Evolutionary conservation across 2,329 filamentous ascomycete genomes (phyloP), one percentile per base, ranked within the genome.

Genomic region (Hysterium pulicare): DNA sequence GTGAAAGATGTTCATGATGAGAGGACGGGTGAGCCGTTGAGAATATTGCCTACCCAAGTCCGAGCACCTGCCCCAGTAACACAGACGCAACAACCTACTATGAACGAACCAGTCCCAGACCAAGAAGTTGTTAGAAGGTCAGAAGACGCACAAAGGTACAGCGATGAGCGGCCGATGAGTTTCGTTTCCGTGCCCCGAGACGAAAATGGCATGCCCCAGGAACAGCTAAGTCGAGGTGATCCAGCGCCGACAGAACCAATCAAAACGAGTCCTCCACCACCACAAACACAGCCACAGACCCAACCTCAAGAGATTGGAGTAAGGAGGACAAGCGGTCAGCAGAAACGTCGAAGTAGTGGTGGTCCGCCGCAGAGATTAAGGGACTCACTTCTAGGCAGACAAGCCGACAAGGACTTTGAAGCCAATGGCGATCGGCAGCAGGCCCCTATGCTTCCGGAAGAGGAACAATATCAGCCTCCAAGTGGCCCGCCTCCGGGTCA

Each of bases 141-240:
- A 19, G 19, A 39, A 10, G 15, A 13, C 2, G 13, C 24, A 8
- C 5, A 30, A 5, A 54, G 58, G 36, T 60, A 57, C 36, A 64
- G 61, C 41, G 50, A 50, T 10, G 63, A 63, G 21, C 52, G 64
- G 16, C 64, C 62, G 5, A 66, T 67, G 64, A 67, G 64, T 46
- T 67, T 67, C 38, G 44, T 65, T 20, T 64, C 57, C 31, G 58
- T 59, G 10, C 54, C 58, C 38, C 54, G 57, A 17, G 64, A 67
- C 46, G 51, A 56, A 15, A 55, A 61, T 41, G 64, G 62, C 20
- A 53, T 54, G 19, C 61, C 60, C 11, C 62, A 66, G 30, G 64
- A 67, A 34, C 58, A 66, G 41, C 63, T 67, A 51, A 64, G 61
- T 34, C 30, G 39, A 33, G 31, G 28, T 9, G 31, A 8, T 28